A percentile compares a stretch with the other conserved stretches of the same genome.
phyloP scores from a whole-genome alignment of 495 filamentous ascomycete species.

The Trichoderma reesei region DNA sequence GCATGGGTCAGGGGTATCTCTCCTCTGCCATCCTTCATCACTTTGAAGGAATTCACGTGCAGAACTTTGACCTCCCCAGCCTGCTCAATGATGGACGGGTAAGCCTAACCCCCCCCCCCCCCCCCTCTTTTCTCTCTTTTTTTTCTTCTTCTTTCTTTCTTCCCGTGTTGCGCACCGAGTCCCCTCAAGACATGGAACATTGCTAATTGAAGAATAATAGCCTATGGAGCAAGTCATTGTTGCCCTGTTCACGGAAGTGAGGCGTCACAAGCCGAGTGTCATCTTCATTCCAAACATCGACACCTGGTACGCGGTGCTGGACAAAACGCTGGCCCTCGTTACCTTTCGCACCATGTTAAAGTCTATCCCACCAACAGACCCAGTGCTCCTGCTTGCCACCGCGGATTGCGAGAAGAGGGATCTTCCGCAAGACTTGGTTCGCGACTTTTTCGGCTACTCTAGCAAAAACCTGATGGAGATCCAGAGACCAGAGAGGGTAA shows the following conservation, averaged over 20 bases:
- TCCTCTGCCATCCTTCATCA: conserved; percentile 78
- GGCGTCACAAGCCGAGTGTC: conserved; percentile 88
- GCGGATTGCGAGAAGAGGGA: conserved; percentile 53
- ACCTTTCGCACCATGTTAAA: conserved; percentile 72
- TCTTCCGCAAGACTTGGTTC: conserved; percentile 47
- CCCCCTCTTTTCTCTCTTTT: not conserved
- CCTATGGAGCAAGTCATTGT: conserved; percentile 81
- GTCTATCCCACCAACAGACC: conserved; percentile 74
- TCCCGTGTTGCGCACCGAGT: not conserved
- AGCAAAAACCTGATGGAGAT: conserved; percentile 65
- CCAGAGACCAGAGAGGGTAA: conserved; percentile 49
- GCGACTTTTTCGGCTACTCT: conserved; percentile 76
- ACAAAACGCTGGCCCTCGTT: conserved; percentile 45
- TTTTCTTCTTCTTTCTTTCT: no score
- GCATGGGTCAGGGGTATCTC: conserved; percentile 93
- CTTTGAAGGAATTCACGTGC: conserved; percentile 87
- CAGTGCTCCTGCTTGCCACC: conserved; percentile 75
- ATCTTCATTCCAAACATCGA: conserved; percentile 90
- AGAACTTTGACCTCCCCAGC: conserved; percentile 86
- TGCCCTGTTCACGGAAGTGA: conserved; percentile 81
- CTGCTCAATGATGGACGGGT: conserved; percentile 52
- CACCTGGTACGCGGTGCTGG: conserved; percentile 67
- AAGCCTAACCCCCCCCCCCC: conserved; percentile 34
- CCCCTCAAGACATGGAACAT: not conserved
- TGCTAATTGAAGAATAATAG: conserved; percentile 27